These are phyloP conservation scores for Yamadazyma olivae DNA, from an alignment of 805 yeast genomes.

Conservation along the genomic window DNA sequence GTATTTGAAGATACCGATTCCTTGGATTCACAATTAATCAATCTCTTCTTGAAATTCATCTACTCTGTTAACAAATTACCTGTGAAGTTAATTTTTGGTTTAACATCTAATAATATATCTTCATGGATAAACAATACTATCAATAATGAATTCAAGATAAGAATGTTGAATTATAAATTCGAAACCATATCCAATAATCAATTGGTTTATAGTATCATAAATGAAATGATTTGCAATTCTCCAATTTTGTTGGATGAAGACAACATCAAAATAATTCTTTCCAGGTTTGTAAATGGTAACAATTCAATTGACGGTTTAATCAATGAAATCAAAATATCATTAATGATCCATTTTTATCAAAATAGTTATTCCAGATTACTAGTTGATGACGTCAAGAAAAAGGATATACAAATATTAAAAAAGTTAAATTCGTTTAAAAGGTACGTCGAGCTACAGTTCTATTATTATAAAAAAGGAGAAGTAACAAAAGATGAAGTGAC, in stretches of 20 bases:
- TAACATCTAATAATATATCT: constrained; percentile 32
- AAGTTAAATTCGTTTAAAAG: constrained; percentile 35
- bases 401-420: constrained; percentile 20
- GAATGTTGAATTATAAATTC: constrained; percentile 29
- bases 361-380: constrained; percentile 29
- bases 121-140: constrained; percentile 35
- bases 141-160: constrained; percentile 25
- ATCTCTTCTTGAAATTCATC: constrained; percentile 31
- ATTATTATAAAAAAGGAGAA: constrained; percentile 3
- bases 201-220: constrained; percentile 30
- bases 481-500: constrained; percentile 1
- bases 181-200: constrained; percentile 28
- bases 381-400: constrained; percentile 11
- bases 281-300: constrained; percentile 35
- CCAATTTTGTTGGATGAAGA: constrained; percentile 19
- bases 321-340: constrained; percentile 33
- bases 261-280: constrained; percentile 24
- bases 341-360: constrained; percentile 40
- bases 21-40: constrained; percentile 29
- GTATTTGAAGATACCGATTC: constrained; percentile 38
- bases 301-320: constrained; percentile 40
- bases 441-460: constrained; percentile 23
- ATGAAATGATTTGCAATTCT: constrained; percentile 25
- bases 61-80: constrained; percentile 24
- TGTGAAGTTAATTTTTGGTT: constrained; percentile 32